Evolutionary conservation across 148 eudicot genomes (phyloP), one percentile per base, ranked within the genome.

Genomic region (Heliamphora exappendiculata): DNA sequence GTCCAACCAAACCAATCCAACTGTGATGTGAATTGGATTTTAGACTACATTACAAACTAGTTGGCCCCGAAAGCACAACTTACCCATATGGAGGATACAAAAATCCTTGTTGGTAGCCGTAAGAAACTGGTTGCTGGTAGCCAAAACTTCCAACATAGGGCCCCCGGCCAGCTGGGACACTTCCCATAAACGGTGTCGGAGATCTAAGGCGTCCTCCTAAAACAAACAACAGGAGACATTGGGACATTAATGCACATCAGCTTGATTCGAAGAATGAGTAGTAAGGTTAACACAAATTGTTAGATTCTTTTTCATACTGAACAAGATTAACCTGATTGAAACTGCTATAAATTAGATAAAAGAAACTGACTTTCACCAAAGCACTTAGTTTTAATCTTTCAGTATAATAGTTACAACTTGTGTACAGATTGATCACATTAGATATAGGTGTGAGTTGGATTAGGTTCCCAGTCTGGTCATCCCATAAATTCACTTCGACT

Each of bases 1-100:
- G 19, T 49, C 51, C 19, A 68, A 7, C 11, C 55, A n/a, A 47
- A 45, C 12, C 17, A 28, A 70, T 70, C 53, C 11, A 12, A 28
- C 50, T 44, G 19, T 70, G 26, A 16, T 8, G 9, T 10, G 11
- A 33, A 22, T 6, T 37, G n/a, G 16, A 9, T 44, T 60, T 4
- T 20, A 20, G 14, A 74, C 33, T 17, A 20, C 17, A 33, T 36
- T 47, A 37, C 24, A 54, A 70, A 80, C 36, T 29, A 67, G 17
- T 42, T 33, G 33, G 33, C 13, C 20, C 0, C n/a, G 31, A 26
- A 67, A 42, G 11, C 34, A 70, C 7, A 50, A 54, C 88, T 72
- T 53, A 94, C 97, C 96, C 97, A 55, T 89, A 92, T 67, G 88
- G 85, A 78, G 95, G 86, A 85, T 94, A 92, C 68, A 84, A 69